phyloP scores from a whole-genome alignment of 1,284 basidiomycete species.

The Apiotrichum siamense region DNA sequence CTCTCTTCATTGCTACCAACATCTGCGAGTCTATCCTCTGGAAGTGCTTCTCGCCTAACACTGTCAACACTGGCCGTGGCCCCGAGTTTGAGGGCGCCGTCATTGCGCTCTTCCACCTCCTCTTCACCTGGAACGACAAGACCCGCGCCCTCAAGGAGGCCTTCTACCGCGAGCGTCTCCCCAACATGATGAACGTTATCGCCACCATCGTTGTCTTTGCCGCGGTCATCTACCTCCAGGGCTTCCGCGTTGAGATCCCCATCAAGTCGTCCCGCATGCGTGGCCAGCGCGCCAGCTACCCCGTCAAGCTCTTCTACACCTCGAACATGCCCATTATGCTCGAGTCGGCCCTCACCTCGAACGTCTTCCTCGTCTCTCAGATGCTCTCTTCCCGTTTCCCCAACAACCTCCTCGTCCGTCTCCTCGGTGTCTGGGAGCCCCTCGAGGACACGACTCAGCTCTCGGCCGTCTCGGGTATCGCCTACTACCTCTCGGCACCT shows the following conservation, averaged over 20 bases:
- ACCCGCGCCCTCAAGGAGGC: conserved; percentile 93
- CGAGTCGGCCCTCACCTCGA: conserved; percentile 85
- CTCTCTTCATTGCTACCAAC: conserved; percentile 98
- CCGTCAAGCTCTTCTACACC: conserved; percentile 98
- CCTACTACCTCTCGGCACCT: conserved; percentile 96
- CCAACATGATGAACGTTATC: conserved; percentile 96
- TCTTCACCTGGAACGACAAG: conserved; percentile 99
- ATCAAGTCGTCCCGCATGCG: conserved; percentile 96
- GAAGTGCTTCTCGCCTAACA: conserved; percentile 98
- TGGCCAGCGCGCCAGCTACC: conserved; percentile 90
- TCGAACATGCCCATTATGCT: conserved; percentile 99
- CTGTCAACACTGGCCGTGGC: conserved; percentile 94
- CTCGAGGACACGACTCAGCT: conserved; percentile 90
- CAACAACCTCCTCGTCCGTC: conserved; percentile 76
- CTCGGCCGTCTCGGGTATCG: conserved; percentile 82
- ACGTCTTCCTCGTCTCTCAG: conserved; percentile 94
- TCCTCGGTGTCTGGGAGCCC: conserved; percentile 96
- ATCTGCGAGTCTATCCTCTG: conserved; percentile 99
- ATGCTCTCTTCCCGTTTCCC: conserved; percentile 93
- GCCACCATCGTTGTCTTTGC: conserved; percentile 89
- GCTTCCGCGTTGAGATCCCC: conserved; percentile 97
- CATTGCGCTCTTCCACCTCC: conserved; percentile 91
- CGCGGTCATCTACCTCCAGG: conserved; percentile 95
- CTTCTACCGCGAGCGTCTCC: conserved; percentile 94
- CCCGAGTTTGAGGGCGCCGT: conserved; percentile 98